Evolutionary conservation across 1,284 basidiomycete genomes (phyloP).

Genomic region (Cystobasidium slooffiae): DNA sequence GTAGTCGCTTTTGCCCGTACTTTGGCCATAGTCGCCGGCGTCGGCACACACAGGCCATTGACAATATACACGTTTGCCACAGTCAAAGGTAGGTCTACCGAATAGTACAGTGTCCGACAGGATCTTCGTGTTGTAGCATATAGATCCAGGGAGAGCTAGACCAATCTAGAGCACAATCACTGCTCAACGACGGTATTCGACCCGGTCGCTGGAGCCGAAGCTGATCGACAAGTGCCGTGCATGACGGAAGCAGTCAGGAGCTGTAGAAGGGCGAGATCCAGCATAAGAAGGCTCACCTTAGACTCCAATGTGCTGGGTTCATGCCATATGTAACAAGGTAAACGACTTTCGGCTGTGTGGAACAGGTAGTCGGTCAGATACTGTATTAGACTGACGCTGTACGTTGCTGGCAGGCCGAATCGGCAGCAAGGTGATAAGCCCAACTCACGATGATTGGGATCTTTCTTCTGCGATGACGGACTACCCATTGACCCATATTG

Average conservation of each 20-base stretch:
- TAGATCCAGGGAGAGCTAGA: neutral
- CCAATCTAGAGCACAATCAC: neutral
- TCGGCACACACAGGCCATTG: too few relatives aligned
- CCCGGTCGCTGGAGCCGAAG: constrained; percentile 11
- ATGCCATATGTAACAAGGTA: constrained; percentile 39
- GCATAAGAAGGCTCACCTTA: neutral
- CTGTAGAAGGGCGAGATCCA: neutral
- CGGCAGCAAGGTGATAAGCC: neutral
- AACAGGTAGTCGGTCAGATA: neutral
- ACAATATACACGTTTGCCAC: too few relatives aligned
- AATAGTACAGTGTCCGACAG: too few relatives aligned
- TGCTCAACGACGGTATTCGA: constrained; percentile 22
- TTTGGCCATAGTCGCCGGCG: too few relatives aligned
- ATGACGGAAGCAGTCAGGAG: neutral
- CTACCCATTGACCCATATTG: constrained; percentile 31
- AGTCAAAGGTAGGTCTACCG: too few relatives aligned
- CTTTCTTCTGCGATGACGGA: constrained; percentile 20
- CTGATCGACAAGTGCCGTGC: neutral
- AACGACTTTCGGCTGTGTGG: constrained; percentile 29
- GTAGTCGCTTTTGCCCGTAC: too few relatives aligned
- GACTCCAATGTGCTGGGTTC: constrained; percentile 31
- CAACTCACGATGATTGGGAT: constrained; percentile 32
- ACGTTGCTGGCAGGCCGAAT: neutral
- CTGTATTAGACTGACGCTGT: neutral
- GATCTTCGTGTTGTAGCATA: neutral